phyloP scores from a whole-genome alignment of 2,329 filamentous ascomycete genomes.

The Cladobotryum protrusum region DNA sequence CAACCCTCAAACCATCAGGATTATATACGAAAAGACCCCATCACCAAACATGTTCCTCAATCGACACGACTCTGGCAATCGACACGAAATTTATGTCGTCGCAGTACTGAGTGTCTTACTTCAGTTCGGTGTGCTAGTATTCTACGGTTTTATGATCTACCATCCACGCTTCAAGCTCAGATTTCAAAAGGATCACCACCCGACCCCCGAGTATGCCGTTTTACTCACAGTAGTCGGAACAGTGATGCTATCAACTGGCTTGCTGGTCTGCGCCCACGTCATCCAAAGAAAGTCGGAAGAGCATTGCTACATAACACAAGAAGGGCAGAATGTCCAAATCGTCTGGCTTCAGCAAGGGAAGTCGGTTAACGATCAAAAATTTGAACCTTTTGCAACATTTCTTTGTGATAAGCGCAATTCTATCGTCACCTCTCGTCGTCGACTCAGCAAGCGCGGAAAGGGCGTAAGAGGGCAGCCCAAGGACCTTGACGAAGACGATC shows the following conservation, averaged over 20 bases:
- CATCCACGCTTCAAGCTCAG: background rate
- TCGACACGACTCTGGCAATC: background rate
- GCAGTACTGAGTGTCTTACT: background rate
- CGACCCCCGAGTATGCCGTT: constrained; percentile 17
- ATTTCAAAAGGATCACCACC: background rate
- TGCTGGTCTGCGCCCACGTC: constrained; percentile 26
- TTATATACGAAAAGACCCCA: background rate
- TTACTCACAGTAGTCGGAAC: constrained; percentile 23
- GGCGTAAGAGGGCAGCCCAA: background rate
- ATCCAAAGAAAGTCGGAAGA: constrained; percentile 27
- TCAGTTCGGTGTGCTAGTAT: background rate
- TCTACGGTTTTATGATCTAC: background rate
- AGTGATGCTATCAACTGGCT: constrained; percentile 18
- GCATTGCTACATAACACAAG: constrained; percentile 8
- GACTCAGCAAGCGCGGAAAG: background rate
- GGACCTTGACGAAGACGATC: background rate
- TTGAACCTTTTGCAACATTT: background rate
- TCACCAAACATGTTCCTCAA: constrained; percentile 6
- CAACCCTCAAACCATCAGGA: background rate
- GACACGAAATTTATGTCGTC: background rate
- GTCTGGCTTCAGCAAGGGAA: constrained; percentile 24
- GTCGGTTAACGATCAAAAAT: background rate
- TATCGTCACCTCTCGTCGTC: background rate
- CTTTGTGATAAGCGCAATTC: background rate
- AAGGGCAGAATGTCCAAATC: constrained; percentile 9